Conservation (phyloP, 2,329 filamentous ascomycete genomes). For the Trichophyton rubrum region DNA sequence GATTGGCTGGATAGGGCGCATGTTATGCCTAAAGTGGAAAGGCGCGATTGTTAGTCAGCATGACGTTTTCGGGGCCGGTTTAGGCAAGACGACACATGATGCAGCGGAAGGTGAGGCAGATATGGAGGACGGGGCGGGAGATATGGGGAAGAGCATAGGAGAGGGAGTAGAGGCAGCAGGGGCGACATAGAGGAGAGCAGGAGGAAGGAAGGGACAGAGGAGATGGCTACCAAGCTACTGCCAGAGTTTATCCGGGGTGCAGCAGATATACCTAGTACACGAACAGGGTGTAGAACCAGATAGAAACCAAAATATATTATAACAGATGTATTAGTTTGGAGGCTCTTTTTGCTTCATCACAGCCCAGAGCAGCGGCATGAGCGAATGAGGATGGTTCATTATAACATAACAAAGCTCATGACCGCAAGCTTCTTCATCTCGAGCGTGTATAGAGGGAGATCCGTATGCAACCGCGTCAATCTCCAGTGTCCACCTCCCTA, state of each 20-base stretch:
- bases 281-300: background rate
- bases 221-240: background rate
- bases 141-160: background rate
- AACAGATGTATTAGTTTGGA: slow-evolving; percentile 1
- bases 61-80: background rate
- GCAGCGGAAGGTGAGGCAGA: background rate
- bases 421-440: background rate
- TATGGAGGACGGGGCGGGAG: too few species aligned
- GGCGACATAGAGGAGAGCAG: background rate
- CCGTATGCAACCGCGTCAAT: slow-evolving; percentile 18
- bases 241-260: background rate
- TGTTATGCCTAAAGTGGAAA: background rate
- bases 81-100: background rate
- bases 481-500: slow-evolving; percentile 38
- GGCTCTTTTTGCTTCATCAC: background rate
- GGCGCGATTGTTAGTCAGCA: background rate
- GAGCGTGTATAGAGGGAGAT: background rate
- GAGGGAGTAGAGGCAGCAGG: background rate
- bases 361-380: background rate
- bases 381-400: background rate
- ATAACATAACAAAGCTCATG: slow-evolving; percentile 1
- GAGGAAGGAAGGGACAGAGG: background rate
- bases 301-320: background rate
- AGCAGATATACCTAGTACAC: background rate
- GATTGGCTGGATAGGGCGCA: background rate